Base-by-base conservation (phyloP, 345 rosid genomes). In the Eucalyptus decipiens region DNA sequence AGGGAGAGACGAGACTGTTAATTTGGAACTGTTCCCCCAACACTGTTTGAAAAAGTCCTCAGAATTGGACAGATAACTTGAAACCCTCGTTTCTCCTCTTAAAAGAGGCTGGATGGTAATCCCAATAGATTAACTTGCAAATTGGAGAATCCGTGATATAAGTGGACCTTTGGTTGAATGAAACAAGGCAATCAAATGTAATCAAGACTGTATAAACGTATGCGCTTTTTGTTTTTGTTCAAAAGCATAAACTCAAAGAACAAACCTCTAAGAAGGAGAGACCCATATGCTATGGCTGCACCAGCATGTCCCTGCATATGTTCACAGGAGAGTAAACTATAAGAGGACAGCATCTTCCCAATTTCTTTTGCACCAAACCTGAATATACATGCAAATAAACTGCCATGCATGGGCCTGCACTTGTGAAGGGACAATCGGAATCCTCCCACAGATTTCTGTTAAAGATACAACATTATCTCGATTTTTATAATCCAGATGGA, bases 261-360 rank as follows among this genome's bases (percentile, higher is more conserved):
- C 94, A 91, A 85, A 95, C 99, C 99, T 95, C 97, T 92, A 85
- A 97, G 96, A 89, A 97, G 95, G 90, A 96, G 99, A 88, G 99
- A 94, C 90, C 99, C 99, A 93, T 95, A 95, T 32, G 97, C 98
- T 87, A 96, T 87, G 34, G 99, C 98, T 52, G 99, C 99, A 92
- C 97, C 99, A 34, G 96, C 93, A 94, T 97, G 99, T 87, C 99
- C 98, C 97, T 97, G 95, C 92, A 92, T 23, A 69, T 86, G 51
- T 65, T 87, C 86, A 89, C 43, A 86, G 86, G 48, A 67, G n/a
- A 87, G 42, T 87, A 72, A 37, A 72, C 83, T 3, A 72, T 19
- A 37, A 72, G 83, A 72, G 60, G 24, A 56, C 30, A 51, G 43
- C 26, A 23, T 52, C 60, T 47, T 32, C 17, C 62, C 83, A 24